Percentiles rank a stretch among this genome's conserved stretches.
phyloP scores from a whole-genome alignment of 306 rosid species.

The Sphenostylis stenocarpa region DNA sequence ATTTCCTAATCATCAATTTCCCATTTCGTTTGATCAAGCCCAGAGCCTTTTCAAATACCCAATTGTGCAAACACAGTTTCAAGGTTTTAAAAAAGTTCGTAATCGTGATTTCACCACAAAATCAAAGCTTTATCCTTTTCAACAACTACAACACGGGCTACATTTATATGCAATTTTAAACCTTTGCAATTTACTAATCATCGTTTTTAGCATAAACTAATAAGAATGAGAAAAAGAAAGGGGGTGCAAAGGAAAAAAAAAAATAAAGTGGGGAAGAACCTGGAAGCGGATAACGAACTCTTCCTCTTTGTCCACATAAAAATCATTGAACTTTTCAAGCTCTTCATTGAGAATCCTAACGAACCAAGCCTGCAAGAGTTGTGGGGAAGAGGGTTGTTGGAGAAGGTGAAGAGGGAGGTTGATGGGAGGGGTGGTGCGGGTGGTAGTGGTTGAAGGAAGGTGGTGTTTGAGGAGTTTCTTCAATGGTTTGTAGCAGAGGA shows the following conservation, averaged over 20 bases:
- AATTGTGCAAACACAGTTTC: not conserved
- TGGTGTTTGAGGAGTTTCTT: conserved; percentile 76
- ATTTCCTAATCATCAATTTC: not conserved
- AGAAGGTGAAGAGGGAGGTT: conserved; percentile 30
- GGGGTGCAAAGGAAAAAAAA: not conserved
- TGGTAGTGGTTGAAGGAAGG: conserved; percentile 10
- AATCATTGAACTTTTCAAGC: conserved; percentile 85
- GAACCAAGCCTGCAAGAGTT: conserved; percentile 69
- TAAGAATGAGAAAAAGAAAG: not conserved
- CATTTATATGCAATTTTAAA: not conserved
- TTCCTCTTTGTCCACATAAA: conserved; percentile 87
- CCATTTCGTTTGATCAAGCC: conserved; percentile 4
- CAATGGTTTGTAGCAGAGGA: conserved; percentile 84
- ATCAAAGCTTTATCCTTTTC: not conserved
- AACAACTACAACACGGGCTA: not conserved
- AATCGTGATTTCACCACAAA: too few relatives aligned
- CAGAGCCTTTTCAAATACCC: conserved; percentile 19
- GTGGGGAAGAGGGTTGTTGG: conserved; percentile 37
- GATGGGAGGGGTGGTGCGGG: conserved; percentile 17
- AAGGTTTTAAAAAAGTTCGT: not conserved
- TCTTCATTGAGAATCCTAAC: conserved; percentile 70
- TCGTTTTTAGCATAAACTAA: not conserved
- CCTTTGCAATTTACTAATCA: not conserved
- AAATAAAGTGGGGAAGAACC: conserved; percentile 45
- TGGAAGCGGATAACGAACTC: conserved; percentile 89